Conservation (phyloP, 371 early-diverging fungal genomes). For the Circinella minor region DNA sequence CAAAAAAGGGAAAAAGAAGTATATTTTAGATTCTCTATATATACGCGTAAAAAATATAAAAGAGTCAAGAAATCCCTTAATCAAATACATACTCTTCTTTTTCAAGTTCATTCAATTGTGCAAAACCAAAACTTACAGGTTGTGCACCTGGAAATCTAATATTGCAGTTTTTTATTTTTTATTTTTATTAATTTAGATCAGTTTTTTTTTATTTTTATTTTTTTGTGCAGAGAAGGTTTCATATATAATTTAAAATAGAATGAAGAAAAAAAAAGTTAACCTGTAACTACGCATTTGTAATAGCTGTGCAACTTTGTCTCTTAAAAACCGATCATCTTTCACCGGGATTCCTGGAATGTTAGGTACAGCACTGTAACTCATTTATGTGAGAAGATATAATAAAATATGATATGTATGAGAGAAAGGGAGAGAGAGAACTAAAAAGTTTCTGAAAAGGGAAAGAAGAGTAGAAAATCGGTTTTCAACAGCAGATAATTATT, state of each 20-base stretch:
- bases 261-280: conserved; percentile 23
- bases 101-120: conserved; percentile 73
- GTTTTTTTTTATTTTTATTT: not conserved
- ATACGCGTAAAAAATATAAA: too few species aligned
- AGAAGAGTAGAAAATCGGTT: too few species aligned
- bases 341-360: conserved; percentile 54
- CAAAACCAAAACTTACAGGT: conserved; percentile 86
- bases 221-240: too few species aligned
- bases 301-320: conserved; percentile 41
- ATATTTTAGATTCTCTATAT: too few species aligned
- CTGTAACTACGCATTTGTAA: conserved; percentile 45
- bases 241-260: not conserved
- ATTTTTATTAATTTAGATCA: not conserved
- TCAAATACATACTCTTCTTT: conserved; percentile 66
- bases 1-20: not conserved
- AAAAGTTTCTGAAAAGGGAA: not conserved
- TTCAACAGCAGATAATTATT: too few species aligned
- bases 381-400: not conserved
- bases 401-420: not conserved
- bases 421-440: not conserved
- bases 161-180: not conserved
- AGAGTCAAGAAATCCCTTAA: too few species aligned
- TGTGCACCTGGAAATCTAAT: conserved; percentile 91
- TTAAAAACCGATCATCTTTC: conserved; percentile 31
- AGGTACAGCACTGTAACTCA: conserved; percentile 32